A percentile compares a stretch with the other conserved stretches of the same genome.
Conservation (phyloP, 164 flowering plant species). For the Vitis rupestris region DNA sequence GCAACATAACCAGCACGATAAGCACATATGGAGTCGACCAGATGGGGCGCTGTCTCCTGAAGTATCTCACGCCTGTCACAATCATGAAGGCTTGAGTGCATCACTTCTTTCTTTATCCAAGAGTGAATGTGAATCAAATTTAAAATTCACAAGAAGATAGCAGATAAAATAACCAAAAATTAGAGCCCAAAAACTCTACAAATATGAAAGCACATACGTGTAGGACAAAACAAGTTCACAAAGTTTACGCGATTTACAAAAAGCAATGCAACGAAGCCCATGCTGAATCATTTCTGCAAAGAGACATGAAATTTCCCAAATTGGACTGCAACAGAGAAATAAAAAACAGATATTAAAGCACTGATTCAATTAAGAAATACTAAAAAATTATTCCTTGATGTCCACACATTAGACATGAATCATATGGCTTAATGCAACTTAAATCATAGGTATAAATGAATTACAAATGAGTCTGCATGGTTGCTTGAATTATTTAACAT, state of each 20-base stretch:
- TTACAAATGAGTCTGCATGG: not conserved
- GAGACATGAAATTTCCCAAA: constrained; percentile 70
- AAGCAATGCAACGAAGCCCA: constrained; percentile 92
- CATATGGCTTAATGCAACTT: not conserved
- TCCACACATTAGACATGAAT: not conserved
- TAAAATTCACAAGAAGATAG: not conserved
- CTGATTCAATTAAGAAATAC: not conserved
- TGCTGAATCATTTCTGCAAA: constrained; percentile 97
- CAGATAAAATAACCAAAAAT: not conserved
- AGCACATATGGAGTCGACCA: constrained; percentile 61
- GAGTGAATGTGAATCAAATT: not conserved
- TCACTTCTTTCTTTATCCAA: not conserved
- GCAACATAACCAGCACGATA: constrained; percentile 90
- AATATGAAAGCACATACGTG: constrained; percentile 54
- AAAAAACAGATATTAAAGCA: not conserved
- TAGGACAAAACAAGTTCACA: constrained; percentile 86
- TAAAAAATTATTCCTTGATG: not conserved
- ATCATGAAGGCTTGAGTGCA: constrained; percentile 2
- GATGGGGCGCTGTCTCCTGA: constrained; percentile 66
- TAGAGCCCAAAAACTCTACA: not conserved
- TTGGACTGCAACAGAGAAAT: constrained; percentile 60
- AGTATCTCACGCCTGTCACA: constrained; percentile 80
- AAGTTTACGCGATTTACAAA: constrained; percentile 92
- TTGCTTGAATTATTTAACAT: not conserved
- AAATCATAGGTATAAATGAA: no score